Base-by-base conservation (phyloP, 2,329 filamentous ascomycete genomes). In the Exophiala sp. region DNA sequence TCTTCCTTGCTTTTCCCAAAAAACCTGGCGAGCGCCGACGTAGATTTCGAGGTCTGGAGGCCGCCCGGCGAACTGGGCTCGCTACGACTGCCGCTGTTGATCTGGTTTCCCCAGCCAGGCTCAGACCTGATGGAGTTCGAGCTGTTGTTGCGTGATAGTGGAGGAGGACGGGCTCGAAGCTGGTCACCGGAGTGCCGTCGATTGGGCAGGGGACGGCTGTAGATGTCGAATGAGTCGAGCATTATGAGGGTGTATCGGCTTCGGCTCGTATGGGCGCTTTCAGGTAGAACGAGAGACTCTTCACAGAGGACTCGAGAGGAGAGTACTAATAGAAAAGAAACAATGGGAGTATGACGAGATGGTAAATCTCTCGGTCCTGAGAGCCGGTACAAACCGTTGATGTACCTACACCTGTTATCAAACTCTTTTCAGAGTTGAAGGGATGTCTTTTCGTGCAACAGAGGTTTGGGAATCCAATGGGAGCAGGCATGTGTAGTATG, bases 101-200 rank as follows among this genome's bases (percentile, higher is more conserved):
- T 49, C 22, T 40, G 34, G 1, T 45, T 29, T 16, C 46, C 22
- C 48, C 44, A 52, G 11, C 50, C 48, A 5, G 54, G 50, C 16
- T 53, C 54, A 1, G 54, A 56, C 32, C 48, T 48, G 13, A 41
- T 34, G 23, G 54, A 56, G 10, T 43, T 39, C 32, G 24, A 22
- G 13, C 38, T 41, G 21, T 3, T 41, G 34, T 37, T 18, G 9
- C 34, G 14, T 6, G n/a, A 19, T 7, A 37, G 9, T 8, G 18
- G 4, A 37, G 34, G 13, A 8, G 11, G 7, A 2, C 6, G 7
- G 9, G 9, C 6, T 11, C 34, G 34, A 8, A 37, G 5, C 3
- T 19, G 14, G 34, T 37, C 34, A 19, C 14, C 14, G 7, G 19
- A 41, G 21, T 27, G 38, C n/a, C n/a, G 38, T 14, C 38, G 38